A percentile compares a stretch with the other conserved stretches of the same genome.
phyloP scores from a whole-genome alignment of 2,329 filamentous ascomycete genomes.

The Dothiorella sarmentorum region DNA sequence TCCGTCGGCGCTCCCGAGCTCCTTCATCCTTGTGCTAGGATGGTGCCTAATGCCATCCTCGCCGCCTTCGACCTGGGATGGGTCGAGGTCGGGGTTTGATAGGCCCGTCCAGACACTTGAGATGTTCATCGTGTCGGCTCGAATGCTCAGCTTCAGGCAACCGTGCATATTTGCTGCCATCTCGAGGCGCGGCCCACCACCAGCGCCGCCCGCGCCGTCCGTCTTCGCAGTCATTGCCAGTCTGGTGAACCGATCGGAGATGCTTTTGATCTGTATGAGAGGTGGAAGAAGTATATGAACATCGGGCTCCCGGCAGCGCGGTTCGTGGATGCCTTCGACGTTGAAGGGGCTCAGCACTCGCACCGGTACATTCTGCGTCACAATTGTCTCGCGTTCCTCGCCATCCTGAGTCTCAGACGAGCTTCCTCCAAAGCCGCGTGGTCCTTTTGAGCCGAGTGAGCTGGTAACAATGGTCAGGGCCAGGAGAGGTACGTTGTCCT shows the following conservation, averaged over 20 bases:
- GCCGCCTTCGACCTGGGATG: constrained; percentile 64
- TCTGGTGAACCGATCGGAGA: constrained; percentile 93
- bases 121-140: constrained; percentile 80
- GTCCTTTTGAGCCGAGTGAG: constrained; percentile 47
- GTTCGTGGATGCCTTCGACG: constrained; percentile 93
- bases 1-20: constrained; percentile 51
- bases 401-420: constrained; percentile 40
- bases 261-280: constrained; percentile 82
- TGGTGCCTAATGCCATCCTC: constrained; percentile 69
- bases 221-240: constrained; percentile 50
- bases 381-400: constrained; percentile 81
- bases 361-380: constrained; percentile 95
- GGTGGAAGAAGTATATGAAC: constrained; percentile 90
- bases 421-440: constrained; percentile 32
- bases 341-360: constrained; percentile 78
- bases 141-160: constrained; percentile 72
- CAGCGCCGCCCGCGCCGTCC: constrained; percentile 33
- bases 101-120: constrained; percentile 82
- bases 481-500: constrained; percentile 79
- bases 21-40: constrained; percentile 74
- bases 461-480: constrained; percentile 85
- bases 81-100: constrained; percentile 83
- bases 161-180: constrained; percentile 94
- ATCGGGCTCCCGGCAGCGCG: constrained; percentile 83
- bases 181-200: constrained; percentile 64